Evolutionary conservation across 2,329 filamentous ascomycete species (phyloP).

Genomic region (Xylariaceae sp.): DNA sequence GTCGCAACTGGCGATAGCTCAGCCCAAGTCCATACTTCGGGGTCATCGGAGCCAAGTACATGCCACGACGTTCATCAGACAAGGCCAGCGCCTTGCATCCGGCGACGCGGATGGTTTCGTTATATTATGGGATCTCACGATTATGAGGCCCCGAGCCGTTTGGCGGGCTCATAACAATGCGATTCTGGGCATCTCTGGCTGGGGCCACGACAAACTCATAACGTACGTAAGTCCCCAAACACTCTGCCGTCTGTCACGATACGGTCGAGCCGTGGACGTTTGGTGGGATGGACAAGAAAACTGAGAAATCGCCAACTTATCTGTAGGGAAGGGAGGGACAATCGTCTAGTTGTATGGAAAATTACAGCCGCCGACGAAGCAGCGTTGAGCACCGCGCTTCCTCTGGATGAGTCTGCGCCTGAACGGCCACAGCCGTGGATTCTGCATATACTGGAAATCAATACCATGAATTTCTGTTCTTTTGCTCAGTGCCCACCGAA

Average conservation of each 20-base stretch:
- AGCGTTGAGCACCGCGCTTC: constrained; percentile 61
- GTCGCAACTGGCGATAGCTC: constrained; percentile 29
- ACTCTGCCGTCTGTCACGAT: too few relatives aligned
- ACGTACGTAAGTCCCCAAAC: constrained; percentile 56
- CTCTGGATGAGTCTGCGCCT: constrained; percentile 55
- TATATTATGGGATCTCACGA: constrained; percentile 76
- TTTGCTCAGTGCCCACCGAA: constrained; percentile 58
- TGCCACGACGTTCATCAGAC: constrained; percentile 63
- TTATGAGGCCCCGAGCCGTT: constrained; percentile 73
- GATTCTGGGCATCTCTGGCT: constrained; percentile 68
- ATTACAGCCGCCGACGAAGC: constrained; percentile 56
- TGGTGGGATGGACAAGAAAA: background rate
- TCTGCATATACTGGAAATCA: constrained; percentile 77
- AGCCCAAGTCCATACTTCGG: constrained; percentile 64
- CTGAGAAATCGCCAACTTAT: constrained; percentile 6
- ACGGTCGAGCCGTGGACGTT: background rate
- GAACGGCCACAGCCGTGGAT: constrained; percentile 69
- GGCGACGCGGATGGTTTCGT: constrained; percentile 89
- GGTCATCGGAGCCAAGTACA: constrained; percentile 82
- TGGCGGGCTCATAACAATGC: constrained; percentile 81
- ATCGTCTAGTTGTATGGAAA: constrained; percentile 81
- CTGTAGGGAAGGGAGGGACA: constrained; percentile 79
- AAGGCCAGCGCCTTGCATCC: constrained; percentile 72
- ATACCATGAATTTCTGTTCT: constrained; percentile 91
- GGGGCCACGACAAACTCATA: constrained; percentile 68